Evolutionary conservation across 2,329 filamentous ascomycete genomes (phyloP).

Genomic region (Neonectria ditissima): DNA sequence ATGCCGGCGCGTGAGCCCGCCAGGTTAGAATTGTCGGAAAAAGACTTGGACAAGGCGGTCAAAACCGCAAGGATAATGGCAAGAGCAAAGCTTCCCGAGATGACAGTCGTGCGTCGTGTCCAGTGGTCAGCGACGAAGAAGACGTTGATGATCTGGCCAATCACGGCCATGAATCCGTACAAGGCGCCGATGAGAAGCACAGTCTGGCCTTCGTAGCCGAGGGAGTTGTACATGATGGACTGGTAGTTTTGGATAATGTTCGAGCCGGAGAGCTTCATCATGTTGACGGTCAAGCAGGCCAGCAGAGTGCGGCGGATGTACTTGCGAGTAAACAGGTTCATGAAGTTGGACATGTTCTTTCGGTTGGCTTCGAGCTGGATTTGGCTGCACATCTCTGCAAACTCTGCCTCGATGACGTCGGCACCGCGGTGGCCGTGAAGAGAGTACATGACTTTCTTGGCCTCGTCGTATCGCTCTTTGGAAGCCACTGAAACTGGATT

Average conservation of each 20-base stretch:
- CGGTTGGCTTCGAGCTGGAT: conserved; percentile 23
- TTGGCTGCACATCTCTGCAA: conserved; percentile 25
- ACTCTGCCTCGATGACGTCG: conserved; percentile 27
- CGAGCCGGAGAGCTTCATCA: conserved; percentile 48
- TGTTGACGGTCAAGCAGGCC: conserved; percentile 46
- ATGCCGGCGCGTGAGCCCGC: conserved; percentile 44
- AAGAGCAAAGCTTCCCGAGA: conserved; percentile 17
- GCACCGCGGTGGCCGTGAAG: conserved; percentile 21
- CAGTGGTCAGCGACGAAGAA: conserved; percentile 47
- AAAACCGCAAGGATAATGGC: conserved; percentile 18
- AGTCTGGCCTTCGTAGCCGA: conserved; percentile 61
- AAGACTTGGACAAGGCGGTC: conserved; percentile 21
- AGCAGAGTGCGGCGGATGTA: conserved; percentile 45
- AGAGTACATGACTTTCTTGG: conserved; percentile 25
- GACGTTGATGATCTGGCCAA: conserved; percentile 49
- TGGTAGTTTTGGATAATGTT: conserved; percentile 51
- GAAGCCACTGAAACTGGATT: conserved; percentile 14
- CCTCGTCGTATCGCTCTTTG: conserved; percentile 27
- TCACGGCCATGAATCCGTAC: conserved; percentile 50
- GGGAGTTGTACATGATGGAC: conserved; percentile 52
- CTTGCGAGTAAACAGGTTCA: conserved; percentile 42
- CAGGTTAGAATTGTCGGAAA: conserved; percentile 29
- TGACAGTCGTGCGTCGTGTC: conserved; percentile 37
- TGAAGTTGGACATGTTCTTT: conserved; percentile 11
- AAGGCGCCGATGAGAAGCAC: conserved; percentile 62